These are phyloP conservation scores for Periglandula ipomoeae DNA, from an alignment of 2,329 filamentous ascomycete species.

Conservation along the genomic window DNA sequence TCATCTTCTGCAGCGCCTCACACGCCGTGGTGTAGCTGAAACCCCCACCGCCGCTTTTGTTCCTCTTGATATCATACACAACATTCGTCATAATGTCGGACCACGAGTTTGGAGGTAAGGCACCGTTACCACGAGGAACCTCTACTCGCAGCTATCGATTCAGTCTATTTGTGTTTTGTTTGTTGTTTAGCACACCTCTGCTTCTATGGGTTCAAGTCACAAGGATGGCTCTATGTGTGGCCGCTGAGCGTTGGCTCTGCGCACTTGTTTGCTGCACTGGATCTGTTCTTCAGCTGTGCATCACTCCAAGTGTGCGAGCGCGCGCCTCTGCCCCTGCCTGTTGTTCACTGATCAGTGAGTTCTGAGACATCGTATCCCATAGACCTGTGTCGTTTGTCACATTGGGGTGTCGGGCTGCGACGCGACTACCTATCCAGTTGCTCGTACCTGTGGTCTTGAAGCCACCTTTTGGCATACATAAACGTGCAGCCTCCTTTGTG, in stretches of 20 bases:
- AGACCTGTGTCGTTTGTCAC: background rate
- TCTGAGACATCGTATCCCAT: background rate
- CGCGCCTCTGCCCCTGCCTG: background rate
- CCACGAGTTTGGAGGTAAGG: slow-evolving; percentile 55
- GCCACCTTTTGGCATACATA: background rate
- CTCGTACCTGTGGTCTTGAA: background rate
- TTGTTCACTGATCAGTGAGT: background rate
- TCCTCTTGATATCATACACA: background rate
- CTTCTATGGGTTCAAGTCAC: background rate
- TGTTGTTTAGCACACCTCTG: background rate
- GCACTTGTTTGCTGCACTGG: slow-evolving; percentile 5
- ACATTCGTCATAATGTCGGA: slow-evolving; percentile 45
- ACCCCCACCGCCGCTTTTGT: background rate
- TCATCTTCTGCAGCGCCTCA: background rate
- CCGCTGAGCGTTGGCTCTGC: slow-evolving; percentile 3
- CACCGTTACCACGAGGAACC: background rate
- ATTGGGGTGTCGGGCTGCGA: background rate
- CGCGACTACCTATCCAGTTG: background rate
- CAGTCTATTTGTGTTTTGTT: background rate
- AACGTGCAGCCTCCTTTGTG: background rate
- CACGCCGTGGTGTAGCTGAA: too few relatives aligned
- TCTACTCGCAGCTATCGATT: background rate
- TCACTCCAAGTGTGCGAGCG: background rate
- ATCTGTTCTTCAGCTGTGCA: slow-evolving; percentile 1
- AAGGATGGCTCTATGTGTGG: background rate